phyloP scores from a whole-genome alignment of 1,284 basidiomycete species.

The Puccinia novopanici region DNA sequence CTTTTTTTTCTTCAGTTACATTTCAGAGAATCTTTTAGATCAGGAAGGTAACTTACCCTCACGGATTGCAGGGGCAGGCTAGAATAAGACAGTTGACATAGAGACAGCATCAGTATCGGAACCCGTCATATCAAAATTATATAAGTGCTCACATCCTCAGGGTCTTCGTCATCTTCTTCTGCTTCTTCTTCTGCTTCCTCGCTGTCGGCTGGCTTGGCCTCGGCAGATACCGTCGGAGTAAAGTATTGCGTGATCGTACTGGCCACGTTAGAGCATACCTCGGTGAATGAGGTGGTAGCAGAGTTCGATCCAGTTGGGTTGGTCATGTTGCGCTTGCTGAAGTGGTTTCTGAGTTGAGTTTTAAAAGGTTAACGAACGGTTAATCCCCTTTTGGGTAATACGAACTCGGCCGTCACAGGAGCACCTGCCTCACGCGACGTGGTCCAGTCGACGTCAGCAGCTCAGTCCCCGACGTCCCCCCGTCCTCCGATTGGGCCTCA shows the following conservation, averaged over 20 bases:
- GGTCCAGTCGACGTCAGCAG: background rate
- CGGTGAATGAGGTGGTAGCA: constrained; percentile 14
- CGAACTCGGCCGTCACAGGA: too few relatives aligned
- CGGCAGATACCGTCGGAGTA: constrained; percentile 39
- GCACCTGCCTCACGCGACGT: background rate
- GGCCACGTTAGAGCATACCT: constrained; percentile 36
- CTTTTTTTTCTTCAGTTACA: too few relatives aligned
- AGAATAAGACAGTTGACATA: background rate
- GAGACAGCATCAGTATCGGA: background rate
- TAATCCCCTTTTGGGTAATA: too few relatives aligned
- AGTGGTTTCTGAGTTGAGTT: background rate
- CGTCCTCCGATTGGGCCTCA: too few relatives aligned
- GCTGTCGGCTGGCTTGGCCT: background rate
- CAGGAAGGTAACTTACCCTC: constrained; percentile 26
- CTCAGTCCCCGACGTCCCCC: too few relatives aligned
- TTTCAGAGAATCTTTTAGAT: background rate
- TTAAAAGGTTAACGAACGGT: background rate
- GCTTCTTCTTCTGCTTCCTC: background rate
- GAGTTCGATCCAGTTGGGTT: background rate
- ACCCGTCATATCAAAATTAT: background rate
- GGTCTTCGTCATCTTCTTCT: constrained; percentile 41
- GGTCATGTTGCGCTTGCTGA: background rate
- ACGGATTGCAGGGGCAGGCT: constrained; percentile 46
- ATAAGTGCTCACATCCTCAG: constrained; percentile 40
- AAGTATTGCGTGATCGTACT: constrained; percentile 31